Evolutionary conservation across 164 flowering plant genomes (phyloP).

Genomic region (Saururus chinensis): DNA sequence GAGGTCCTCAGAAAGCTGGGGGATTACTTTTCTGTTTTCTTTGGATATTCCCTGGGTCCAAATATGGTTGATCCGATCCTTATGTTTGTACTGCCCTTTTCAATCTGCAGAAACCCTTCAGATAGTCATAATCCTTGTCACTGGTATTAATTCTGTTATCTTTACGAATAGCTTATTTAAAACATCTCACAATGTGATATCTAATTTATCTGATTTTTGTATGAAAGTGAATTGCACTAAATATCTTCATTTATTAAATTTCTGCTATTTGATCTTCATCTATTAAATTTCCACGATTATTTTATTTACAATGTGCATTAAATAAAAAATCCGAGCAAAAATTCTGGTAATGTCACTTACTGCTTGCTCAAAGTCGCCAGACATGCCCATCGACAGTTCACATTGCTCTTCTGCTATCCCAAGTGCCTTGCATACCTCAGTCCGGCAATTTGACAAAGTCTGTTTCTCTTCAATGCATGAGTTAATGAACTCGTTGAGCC

Average conservation of each 20-base stretch:
- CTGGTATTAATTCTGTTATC: not conserved
- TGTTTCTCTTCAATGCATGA: slow-evolving; percentile 11
- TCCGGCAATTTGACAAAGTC: slow-evolving; percentile 68
- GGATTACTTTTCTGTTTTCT: slow-evolving; percentile 4
- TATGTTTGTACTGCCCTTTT: slow-evolving; percentile 16
- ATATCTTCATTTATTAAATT: too few species aligned
- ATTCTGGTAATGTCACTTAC: slow-evolving; percentile 25
- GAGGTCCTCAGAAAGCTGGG: too few species aligned
- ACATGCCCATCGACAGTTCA: slow-evolving; percentile 98
- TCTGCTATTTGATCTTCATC: not conserved
- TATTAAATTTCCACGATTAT: not conserved
- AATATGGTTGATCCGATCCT: slow-evolving; percentile 17
- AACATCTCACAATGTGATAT: too few species aligned
- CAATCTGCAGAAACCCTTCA: slow-evolving; percentile 11
- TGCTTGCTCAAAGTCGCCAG: slow-evolving; percentile 91
- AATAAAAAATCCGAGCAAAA: not conserved
- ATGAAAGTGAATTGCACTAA: too few species aligned
- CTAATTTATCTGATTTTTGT: too few species aligned
- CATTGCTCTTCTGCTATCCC: slow-evolving; percentile 66
- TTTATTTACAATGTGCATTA: too few species aligned
- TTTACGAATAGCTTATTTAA: not conserved
- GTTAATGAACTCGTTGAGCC: not conserved
- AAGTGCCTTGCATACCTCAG: slow-evolving; percentile 71
- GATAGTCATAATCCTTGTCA: not conserved
- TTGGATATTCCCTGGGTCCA: slow-evolving; percentile 15